Evolutionary conservation across 176 grass and related monocot species (phyloP), one percentile per base, ranked within the genome.

Genomic region (Hordeum marinum): DNA sequence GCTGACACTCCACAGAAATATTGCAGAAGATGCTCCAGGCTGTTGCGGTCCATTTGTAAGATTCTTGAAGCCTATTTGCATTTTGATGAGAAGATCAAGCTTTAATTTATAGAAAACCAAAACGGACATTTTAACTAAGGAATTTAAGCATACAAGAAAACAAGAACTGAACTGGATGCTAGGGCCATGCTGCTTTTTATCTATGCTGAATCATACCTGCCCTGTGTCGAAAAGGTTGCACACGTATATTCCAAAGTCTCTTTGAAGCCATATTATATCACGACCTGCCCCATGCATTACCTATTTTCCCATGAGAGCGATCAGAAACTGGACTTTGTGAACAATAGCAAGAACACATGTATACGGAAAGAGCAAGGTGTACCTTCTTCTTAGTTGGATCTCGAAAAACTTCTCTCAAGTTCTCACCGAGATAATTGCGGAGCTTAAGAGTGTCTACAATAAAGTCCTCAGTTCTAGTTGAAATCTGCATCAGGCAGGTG

Each of bases 401-500:
- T 91, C 79, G 91, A 76, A 98, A 98, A 88, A 89, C 5, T 29
- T 95, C 90, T 90, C 91, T 87, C 48, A 98, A 59, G 83, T 98
- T 77, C 67, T 87, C 87, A 75, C 92, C 95, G 79, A 95, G 81
- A 88, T 87, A 85, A 79, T 90, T 98, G 27, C 85, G 91, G 58
- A 98, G 91, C 83, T 95, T 98, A 59, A 98, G 89, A 72, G 95
- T 98, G 46, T 98, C 95, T 52, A 98, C 89, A 72, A 98, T 88
- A 88, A 95, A 95, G 76, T 94, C 96, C 35, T 95, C 96, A 20
- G 82, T 93, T 90, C 96, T 95, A 75, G 96, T 98, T 77, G 93
- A 98, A 68, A 98, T 94, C 90, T 98, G 93, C 96, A 98, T 98
- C 87, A 98, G 85, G 85, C 93, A 98, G 37, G 93, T 98, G 73